phyloP scores from a whole-genome alignment of 2,329 filamentous ascomycete genomes.

The Clarireedia paspali region DNA sequence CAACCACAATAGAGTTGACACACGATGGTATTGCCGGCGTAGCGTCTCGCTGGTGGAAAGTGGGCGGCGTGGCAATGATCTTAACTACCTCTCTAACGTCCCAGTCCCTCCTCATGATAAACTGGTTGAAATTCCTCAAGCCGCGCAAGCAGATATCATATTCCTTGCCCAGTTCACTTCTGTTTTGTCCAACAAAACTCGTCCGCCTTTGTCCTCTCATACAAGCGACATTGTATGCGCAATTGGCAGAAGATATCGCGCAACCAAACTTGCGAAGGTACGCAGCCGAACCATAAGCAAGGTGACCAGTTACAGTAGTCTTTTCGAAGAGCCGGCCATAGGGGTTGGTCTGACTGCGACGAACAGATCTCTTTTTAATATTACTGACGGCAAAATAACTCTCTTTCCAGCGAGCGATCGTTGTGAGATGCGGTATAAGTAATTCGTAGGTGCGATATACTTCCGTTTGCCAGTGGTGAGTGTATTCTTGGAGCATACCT shows the following conservation, averaged over 20 bases:
- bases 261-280: not conserved
- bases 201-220: not conserved
- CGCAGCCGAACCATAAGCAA: not conserved
- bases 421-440: not conserved
- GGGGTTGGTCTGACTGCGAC: not conserved
- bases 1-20: no score
- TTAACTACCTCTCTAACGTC: not conserved
- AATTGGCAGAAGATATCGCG: not conserved
- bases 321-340: not conserved
- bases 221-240: not conserved
- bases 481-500: not conserved
- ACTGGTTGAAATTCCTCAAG: constrained; percentile 1
- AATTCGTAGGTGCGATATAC: not conserved
- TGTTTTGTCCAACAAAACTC: not conserved
- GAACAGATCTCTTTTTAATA: not conserved
- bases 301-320: not conserved
- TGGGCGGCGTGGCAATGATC: no score
- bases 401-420: not conserved
- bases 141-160: not conserved
- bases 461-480: not conserved
- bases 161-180: not conserved
- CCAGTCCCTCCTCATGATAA: constrained; percentile 4
- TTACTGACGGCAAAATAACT: constrained; percentile 1
- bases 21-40: no score
- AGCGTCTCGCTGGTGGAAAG: no score